These are phyloP conservation scores for Ambrosiella beaveri DNA, from an alignment of 2,329 filamentous ascomycete species.

Conservation along the genomic window DNA sequence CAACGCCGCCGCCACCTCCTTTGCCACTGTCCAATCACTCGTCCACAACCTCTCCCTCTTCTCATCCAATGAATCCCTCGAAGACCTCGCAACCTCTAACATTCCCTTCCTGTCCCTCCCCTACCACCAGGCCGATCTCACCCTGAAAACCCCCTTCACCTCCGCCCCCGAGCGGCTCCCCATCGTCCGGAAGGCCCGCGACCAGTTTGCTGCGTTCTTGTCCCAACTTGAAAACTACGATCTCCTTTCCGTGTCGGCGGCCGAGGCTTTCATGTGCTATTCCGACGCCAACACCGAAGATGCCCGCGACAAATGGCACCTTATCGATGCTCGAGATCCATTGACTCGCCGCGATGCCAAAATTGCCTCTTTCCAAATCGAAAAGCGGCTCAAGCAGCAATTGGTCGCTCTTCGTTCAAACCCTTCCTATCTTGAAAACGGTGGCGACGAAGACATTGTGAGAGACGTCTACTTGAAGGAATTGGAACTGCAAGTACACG, in stretches of 20 bases:
- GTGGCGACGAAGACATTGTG: slow-evolving; percentile 66
- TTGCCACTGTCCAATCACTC: slow-evolving; percentile 54
- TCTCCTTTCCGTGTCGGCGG: slow-evolving; percentile 47
- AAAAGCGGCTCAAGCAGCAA: slow-evolving; percentile 70
- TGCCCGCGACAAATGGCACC: slow-evolving; percentile 48
- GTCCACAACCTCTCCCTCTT: slow-evolving; percentile 63
- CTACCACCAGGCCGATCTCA: slow-evolving; percentile 64
- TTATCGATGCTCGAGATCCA: slow-evolving; percentile 44
- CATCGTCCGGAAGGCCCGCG: slow-evolving; percentile 45
- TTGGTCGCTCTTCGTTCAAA: slow-evolving; percentile 41
- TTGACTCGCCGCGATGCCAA: slow-evolving; percentile 62
- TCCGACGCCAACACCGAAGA: slow-evolving; percentile 33
- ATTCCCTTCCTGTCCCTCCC: slow-evolving; percentile 70
- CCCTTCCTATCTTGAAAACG: slow-evolving; percentile 33
- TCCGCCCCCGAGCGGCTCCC: slow-evolving; percentile 39
- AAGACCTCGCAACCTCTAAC: slow-evolving; percentile 73
- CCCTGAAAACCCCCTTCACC: slow-evolving; percentile 45
- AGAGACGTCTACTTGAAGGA: slow-evolving; percentile 64
- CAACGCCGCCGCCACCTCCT: slow-evolving; percentile 46
- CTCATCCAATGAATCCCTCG: slow-evolving; percentile 73
- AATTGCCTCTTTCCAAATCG: slow-evolving; percentile 67
- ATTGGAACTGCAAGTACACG: slow-evolving; percentile 55
- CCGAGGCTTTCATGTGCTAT: slow-evolving; percentile 55
- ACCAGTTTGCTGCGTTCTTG: slow-evolving; percentile 63
- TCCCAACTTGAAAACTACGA: slow-evolving; percentile 62